Base-by-base conservation (phyloP, 2,329 filamentous ascomycete genomes). In the Talaromyces atroroseus region DNA sequence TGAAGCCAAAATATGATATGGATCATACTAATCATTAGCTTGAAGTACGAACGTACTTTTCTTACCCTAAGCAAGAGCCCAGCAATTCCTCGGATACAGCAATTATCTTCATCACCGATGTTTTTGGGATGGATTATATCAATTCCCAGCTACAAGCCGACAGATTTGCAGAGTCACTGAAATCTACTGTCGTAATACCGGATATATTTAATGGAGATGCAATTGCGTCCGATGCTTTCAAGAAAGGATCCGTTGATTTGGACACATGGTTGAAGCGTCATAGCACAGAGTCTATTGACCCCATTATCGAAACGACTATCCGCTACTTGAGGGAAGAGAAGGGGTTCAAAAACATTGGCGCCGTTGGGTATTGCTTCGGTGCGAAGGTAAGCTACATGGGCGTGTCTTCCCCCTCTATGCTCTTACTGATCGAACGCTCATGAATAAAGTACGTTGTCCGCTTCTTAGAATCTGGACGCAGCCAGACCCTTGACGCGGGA, bases 331-430 rank as follows among this genome's bases (percentile, higher is more conserved):
- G 80, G 58, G 76, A 78, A 52, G 76, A 82, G 52, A 74, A 78
- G 54, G 80, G 80, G 1, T 70, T 81, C 47, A 82, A 80, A 68
- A 82, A 80, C 61, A 72, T 91, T 36, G 87, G 82, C 1, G 81
- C 78, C 14, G 81, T 85, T 0, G 88, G 88, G 0, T 90, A 90
- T 72, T 91, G 88, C 73, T 89, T 90, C 62, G 88, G 88, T 38
- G 87, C 80, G 55, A 89, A 88, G 78, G 82, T 83, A 62, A 59
- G 74, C 59, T 12, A 3, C 46, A 16, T 10, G 14, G 29, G 5
- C 5, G 47, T 20, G 42, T 10, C n/a, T 12, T 5, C 5, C 8
- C 16, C 6, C 20, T 54, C 34, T 21, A 44, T 23, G 11, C 14
- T 10, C 32, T 42, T 16, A 7, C 49, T 49, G 44, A 45, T 2